Evolutionary conservation across 2,329 filamentous ascomycete genomes (phyloP), one percentile per base, ranked within the genome.

Genomic region (Pseudocercospora musae): DNA sequence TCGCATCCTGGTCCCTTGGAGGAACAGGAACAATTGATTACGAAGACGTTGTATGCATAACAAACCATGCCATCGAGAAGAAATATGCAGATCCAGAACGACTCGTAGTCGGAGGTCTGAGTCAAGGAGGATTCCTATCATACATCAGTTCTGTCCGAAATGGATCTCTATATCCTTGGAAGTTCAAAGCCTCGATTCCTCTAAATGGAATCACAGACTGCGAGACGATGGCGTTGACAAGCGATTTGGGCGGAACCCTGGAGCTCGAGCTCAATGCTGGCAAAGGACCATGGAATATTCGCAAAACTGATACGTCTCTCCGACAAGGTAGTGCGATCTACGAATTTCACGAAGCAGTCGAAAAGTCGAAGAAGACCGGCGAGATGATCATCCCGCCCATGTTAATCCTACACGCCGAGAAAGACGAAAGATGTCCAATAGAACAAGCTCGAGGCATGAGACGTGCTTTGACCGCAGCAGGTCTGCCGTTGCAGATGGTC

Each of bases 81-180:
- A 73, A 76, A 0, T 71, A 72, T 2, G 73, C 74, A 0, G 71
- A 80, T 29, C 37, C 64, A 0, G 53, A 73, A 1, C 70, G 69
- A 1, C 64, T 80, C 0, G 65, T 76, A 1, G 74, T 78, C 0
- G 76, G 74, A 1, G 78, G 78, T 0, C 70, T 58, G 69, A 74
- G 71, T 21, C 76, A 79, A 62, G 78, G 78, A 9, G 78, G 78
- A 1, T 76, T 74, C 13, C 63, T 80, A 0, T 69, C 73, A 2
- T 79, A 77, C 63, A 70, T 80, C 1, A 71, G 70, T 27, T 69
- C 70, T 23, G 75, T 76, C 2, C 73, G 77, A 13, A 78, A 78
- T 59, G 75, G 75, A 4, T 60, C 69, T 0, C 70, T 58, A 75
- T 57, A 68, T 60, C 0, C 64, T 68, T 79, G 78, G 76, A 65